These are phyloP conservation scores for Anaeromyces robustus DNA, from an alignment of 192 early-diverging fungal species.

Conservation along the genomic window DNA sequence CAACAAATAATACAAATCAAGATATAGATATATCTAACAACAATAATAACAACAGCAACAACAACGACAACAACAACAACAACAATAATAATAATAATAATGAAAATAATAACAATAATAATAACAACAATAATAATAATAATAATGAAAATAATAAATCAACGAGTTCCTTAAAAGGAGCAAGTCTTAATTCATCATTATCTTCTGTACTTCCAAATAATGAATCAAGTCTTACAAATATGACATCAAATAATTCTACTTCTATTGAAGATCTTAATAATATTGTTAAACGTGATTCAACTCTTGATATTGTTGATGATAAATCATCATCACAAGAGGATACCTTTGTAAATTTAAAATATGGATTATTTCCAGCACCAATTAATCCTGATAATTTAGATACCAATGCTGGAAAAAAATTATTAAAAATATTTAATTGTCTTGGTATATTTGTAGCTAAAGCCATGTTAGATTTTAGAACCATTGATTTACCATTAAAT, in stretches of 20 bases:
- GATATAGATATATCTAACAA: background rate
- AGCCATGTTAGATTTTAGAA: slow-evolving; percentile 67
- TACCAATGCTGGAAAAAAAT: slow-evolving; percentile 20
- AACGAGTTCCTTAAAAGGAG: background rate
- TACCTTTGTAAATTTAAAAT: background rate
- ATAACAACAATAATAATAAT: too few relatives aligned
- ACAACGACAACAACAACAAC: too few relatives aligned
- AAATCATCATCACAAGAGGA: background rate
- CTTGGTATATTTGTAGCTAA: slow-evolving; percentile 81
- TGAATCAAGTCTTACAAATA: background rate
- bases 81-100: too few relatives aligned
- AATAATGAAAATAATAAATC: too few relatives aligned
- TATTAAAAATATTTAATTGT: slow-evolving; percentile 46
- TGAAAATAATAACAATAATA: background rate
- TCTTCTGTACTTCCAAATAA: slow-evolving; percentile 34
- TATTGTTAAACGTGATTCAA: background rate
- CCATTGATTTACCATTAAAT: slow-evolving; percentile 71
- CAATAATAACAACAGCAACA: too few relatives aligned
- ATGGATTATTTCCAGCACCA: background rate
- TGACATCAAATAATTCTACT: background rate
- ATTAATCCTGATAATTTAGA: background rate
- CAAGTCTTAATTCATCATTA: slow-evolving; percentile 23
- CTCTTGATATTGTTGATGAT: background rate
- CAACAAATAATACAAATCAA: background rate
- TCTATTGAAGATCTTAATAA: background rate